Conservation (phyloP, 441 rosid species). For the Rhodomyrtus psidioides region DNA sequence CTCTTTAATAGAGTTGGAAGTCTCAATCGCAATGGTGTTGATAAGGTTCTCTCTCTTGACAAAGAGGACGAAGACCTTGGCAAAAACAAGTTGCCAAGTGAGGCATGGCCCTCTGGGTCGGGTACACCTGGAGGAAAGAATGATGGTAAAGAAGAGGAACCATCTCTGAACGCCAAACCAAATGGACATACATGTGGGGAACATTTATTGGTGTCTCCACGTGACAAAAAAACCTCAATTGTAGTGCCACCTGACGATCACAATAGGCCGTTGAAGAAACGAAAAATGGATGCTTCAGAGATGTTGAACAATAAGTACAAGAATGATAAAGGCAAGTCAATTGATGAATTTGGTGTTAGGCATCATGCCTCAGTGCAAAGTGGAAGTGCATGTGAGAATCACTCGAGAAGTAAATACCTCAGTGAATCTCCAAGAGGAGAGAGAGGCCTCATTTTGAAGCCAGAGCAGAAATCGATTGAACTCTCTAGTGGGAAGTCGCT, state of each 20-base stretch:
- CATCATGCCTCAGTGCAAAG: slow-evolving; percentile 1
- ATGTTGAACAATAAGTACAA: slow-evolving; percentile 15
- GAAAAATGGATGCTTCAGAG: slow-evolving; percentile 25
- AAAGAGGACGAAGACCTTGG: slow-evolving; percentile 12
- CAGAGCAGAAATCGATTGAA: slow-evolving; percentile 20
- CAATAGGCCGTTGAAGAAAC: slow-evolving; percentile 40
- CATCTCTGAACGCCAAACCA: slow-evolving; percentile 2
- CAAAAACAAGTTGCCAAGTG: slow-evolving; percentile 6
- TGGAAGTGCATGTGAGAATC: slow-evolving; percentile 17
- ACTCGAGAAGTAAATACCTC: slow-evolving; percentile 9
- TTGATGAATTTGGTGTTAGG: slow-evolving; percentile 10
- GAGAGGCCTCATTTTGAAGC: slow-evolving; percentile 20
- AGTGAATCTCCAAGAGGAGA: slow-evolving; percentile 11
- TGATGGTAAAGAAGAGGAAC: slow-evolving; percentile 15
- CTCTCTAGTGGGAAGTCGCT: slow-evolving; percentile 19
- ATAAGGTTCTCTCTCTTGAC: slow-evolving; percentile 16
- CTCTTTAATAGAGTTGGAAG: slow-evolving; percentile 39
- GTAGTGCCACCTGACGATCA: slow-evolving; percentile 16
- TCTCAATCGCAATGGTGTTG: slow-evolving; percentile 12
- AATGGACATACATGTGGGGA: slow-evolving; percentile 12
- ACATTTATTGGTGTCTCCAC: slow-evolving; percentile 3
- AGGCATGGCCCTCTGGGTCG: neutral
- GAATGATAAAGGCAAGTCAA: slow-evolving; percentile 15
- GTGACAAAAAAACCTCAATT: neutral
- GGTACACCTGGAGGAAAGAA: neutral